Conservation (phyloP, 192 early-diverging fungal genomes). For the Coemansia asiatica region DNA sequence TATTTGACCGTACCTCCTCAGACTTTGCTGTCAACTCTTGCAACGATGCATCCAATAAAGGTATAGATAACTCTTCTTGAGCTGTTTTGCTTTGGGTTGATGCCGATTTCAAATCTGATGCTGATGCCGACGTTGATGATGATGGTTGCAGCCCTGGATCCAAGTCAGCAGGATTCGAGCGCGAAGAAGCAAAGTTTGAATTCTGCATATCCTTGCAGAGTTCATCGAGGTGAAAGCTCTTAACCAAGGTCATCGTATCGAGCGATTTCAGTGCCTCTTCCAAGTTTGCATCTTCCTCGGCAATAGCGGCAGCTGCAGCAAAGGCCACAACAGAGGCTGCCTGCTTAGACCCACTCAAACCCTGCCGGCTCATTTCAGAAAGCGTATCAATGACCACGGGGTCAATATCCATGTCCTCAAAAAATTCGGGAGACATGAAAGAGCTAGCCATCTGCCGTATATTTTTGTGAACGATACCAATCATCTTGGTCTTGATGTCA, state of each 20-base stretch:
- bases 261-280: slow-evolving; percentile 10
- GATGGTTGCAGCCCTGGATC: not conserved
- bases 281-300: slow-evolving; percentile 6
- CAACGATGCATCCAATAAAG: not conserved
- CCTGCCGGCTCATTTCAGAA: slow-evolving; percentile 16
- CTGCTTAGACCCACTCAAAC: slow-evolving; percentile 1
- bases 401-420: slow-evolving; percentile 29
- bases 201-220: not conserved
- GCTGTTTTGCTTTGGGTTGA: not conserved
- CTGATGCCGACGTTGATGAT: not conserved
- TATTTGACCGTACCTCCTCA: not conserved
- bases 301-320: slow-evolving; percentile 1
- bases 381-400: slow-evolving; percentile 20
- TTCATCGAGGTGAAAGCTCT: not conserved
- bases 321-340: slow-evolving; percentile 3
- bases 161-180: not conserved
- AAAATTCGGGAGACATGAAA: slow-evolving; percentile 22
- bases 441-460: slow-evolving; percentile 26
- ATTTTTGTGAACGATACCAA: slow-evolving; percentile 29
- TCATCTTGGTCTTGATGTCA: slow-evolving; percentile 38
- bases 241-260: not conserved
- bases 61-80: not conserved
- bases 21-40: not conserved
- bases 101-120: not conserved
- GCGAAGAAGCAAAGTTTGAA: not conserved